phyloP scores from a whole-genome alignment of 495 filamentous ascomycete species.

The Podospora sp. region DNA sequence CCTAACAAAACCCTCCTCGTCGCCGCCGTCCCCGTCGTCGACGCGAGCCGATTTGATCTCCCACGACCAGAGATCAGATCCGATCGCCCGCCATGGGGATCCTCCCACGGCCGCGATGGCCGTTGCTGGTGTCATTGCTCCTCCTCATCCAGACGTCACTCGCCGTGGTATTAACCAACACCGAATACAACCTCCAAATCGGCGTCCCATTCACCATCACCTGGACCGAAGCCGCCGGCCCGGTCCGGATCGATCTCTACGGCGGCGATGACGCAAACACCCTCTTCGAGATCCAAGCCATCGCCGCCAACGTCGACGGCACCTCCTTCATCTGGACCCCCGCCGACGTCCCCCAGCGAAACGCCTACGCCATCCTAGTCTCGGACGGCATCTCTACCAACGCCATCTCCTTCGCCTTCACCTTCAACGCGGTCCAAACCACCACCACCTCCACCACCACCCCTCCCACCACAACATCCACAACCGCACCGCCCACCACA shows the following conservation, averaged over 20 bases:
- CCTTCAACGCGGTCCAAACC: not conserved
- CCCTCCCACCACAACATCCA: not conserved
- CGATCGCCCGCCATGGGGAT: conserved; percentile 11
- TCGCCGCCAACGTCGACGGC: conserved; percentile 4
- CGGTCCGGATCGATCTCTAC: conserved; percentile 10
- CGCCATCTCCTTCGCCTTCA: conserved; percentile 13
- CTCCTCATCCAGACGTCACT: not conserved
- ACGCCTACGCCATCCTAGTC: conserved; percentile 1
- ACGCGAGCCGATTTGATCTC: not conserved
- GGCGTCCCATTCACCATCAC: conserved; percentile 13
- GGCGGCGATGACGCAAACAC: not conserved
- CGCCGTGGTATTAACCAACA: conserved; percentile 9
- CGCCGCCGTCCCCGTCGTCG: not conserved
- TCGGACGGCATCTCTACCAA: not conserved
- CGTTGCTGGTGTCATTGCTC: conserved; percentile 6
- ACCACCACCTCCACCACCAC: not conserved
- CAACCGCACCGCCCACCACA: not conserved
- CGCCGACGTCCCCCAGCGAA: not conserved
- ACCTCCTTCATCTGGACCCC: conserved; percentile 14
- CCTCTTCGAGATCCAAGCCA: not conserved
- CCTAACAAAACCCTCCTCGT: not conserved
- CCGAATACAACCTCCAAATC: conserved; percentile 7
- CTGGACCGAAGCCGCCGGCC: conserved; percentile 1
- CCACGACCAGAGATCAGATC: not conserved
- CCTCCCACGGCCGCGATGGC: conserved; percentile 5